These are phyloP conservation scores for Saturnispora sekii DNA, from an alignment of 805 yeast species.

Conservation along the genomic window DNA sequence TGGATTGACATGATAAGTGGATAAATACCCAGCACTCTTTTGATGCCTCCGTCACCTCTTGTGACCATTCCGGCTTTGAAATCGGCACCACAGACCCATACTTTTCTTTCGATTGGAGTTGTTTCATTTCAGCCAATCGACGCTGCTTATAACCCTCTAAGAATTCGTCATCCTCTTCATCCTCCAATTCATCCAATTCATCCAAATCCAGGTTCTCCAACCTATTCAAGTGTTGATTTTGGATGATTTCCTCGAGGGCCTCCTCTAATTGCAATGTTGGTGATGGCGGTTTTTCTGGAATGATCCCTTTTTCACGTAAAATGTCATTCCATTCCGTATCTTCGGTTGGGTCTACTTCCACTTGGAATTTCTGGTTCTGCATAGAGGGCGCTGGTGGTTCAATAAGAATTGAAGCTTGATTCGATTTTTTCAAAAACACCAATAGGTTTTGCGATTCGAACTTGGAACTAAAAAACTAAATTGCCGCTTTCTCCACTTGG, in stretches of 20 bases:
- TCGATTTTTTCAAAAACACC: too few relatives aligned
- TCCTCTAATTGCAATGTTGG: conserved; percentile 83
- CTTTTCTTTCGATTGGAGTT: conserved; percentile 42
- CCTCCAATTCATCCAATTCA: conserved; percentile 82
- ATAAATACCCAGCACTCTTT: conserved; percentile 56
- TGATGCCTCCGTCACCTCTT: conserved; percentile 79
- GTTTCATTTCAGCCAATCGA: conserved; percentile 64
- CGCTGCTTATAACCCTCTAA: conserved; percentile 66
- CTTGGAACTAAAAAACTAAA: neutral
- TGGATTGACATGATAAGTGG: conserved; percentile 63
- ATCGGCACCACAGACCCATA: conserved; percentile 75
- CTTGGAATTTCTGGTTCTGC: conserved; percentile 53
- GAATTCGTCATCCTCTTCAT: conserved; percentile 89
- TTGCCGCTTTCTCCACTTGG: too few relatives aligned
- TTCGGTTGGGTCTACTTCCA: conserved; percentile 88
- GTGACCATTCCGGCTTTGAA: conserved; percentile 78
- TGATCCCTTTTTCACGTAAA: conserved; percentile 77
- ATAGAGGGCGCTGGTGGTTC: neutral
- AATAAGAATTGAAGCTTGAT: too few relatives aligned
- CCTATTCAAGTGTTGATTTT: conserved; percentile 71
- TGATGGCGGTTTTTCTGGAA: conserved; percentile 85
- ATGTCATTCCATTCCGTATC: conserved; percentile 99
- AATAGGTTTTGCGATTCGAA: neutral
- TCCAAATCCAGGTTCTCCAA: conserved; percentile 67
- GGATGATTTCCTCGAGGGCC: conserved; percentile 75